Conservation (phyloP, 352 stramenopile genomes). For the Plasmopara muralis region DNA sequence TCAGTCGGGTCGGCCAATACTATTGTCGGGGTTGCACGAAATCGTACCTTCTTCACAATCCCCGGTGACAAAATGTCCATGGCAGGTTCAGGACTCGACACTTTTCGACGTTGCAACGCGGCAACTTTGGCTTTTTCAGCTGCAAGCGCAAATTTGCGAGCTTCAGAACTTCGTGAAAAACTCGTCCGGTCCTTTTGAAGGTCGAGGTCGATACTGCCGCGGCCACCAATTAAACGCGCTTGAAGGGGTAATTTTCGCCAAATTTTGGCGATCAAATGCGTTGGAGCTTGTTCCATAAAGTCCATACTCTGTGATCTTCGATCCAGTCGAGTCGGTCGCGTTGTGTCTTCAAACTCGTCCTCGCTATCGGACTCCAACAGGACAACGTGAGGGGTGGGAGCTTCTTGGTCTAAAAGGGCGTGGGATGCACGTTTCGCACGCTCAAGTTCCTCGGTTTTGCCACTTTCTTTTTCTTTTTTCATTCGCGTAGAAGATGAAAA, state of each 20-base stretch:
- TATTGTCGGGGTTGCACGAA: slow-evolving; percentile 26
- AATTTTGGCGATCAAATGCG: slow-evolving; percentile 72
- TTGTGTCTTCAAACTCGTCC: slow-evolving; percentile 63
- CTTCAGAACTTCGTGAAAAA: slow-evolving; percentile 50
- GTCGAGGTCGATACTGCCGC: slow-evolving; percentile 47
- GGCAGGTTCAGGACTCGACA: slow-evolving; percentile 27
- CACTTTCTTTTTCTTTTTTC: slow-evolving; percentile 24
- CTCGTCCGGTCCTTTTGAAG: slow-evolving; percentile 57
- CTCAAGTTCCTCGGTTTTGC: slow-evolving; percentile 3
- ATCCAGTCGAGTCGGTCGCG: slow-evolving; percentile 47
- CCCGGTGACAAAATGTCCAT: slow-evolving; percentile 42
- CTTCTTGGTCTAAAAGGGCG: slow-evolving; percentile 32
- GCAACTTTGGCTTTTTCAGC: slow-evolving; percentile 29
- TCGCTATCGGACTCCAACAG: slow-evolving; percentile 57
- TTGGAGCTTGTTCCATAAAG: slow-evolving; percentile 69
- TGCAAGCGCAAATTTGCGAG: slow-evolving; percentile 33
- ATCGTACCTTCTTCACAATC: slow-evolving; percentile 41
- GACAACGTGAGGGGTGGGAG: slow-evolving; percentile 3
- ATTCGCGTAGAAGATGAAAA: slow-evolving; percentile 35
- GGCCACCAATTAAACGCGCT: slow-evolving; percentile 45
- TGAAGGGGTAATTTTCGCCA: slow-evolving; percentile 77
- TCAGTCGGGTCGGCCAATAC: slow-evolving; percentile 20
- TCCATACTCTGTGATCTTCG: slow-evolving; percentile 68
- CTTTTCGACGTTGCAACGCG: slow-evolving; percentile 21
- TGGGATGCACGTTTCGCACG: slow-evolving; percentile 17